Conservation (phyloP, 2,329 filamentous ascomycete genomes). For the Pestalotiopsis sp. region DNA sequence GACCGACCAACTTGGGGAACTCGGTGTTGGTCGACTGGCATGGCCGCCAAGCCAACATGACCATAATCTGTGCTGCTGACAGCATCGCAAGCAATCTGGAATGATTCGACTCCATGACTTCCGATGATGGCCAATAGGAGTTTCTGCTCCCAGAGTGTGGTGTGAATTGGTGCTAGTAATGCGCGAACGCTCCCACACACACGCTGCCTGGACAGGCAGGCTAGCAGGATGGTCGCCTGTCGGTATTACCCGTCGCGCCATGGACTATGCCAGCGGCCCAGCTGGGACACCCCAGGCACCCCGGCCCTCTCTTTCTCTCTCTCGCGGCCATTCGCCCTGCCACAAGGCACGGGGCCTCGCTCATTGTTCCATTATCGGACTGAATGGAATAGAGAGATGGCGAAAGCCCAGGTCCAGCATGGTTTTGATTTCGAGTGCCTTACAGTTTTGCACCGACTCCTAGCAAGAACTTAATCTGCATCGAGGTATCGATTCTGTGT, state of each 20-base stretch:
- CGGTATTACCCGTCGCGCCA: neutral
- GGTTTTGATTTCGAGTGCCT: neutral
- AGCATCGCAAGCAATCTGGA: neutral
- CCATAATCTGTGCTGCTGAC: neutral
- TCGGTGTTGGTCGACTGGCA: neutral
- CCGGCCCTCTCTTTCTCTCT: neutral
- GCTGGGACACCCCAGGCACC: neutral
- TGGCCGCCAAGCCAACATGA: neutral
- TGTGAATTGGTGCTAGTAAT: neutral
- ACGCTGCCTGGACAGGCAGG: neutral
- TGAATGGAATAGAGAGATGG: neutral
- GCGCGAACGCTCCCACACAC: neutral
- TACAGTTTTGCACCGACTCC: neutral
- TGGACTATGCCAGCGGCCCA: neutral
- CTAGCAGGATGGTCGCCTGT: neutral
- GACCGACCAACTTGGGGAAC: neutral
- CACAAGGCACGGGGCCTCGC: neutral
- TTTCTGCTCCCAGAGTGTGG: neutral
- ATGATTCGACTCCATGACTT: neutral
- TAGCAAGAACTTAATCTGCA: conserved; percentile 6
- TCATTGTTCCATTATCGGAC: neutral
- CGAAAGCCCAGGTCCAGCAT: neutral
- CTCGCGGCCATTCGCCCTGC: neutral
- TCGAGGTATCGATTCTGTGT: neutral
- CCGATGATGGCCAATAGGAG: neutral